These are phyloP conservation scores for Anaeramoeba flamelloides DNA, from an alignment of 78 protist species.

Conservation along the genomic window DNA sequence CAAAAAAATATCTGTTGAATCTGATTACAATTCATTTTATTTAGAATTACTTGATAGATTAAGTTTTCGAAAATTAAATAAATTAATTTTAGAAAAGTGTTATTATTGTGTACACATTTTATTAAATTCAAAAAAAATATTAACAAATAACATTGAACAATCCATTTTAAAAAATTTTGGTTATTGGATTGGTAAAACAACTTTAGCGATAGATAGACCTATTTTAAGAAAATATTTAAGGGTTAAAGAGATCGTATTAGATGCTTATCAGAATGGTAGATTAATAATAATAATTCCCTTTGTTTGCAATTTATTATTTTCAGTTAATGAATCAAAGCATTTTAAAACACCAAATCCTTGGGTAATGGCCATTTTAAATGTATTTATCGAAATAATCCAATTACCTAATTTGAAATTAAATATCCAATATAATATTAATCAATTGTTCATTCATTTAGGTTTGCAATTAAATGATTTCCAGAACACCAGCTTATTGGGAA, in stretches of 20 bases:
- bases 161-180: slow-evolving; percentile 82
- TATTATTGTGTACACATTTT: neutral
- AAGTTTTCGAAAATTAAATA: slow-evolving; percentile 7
- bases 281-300: slow-evolving; percentile 78
- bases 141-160: no score
- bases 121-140: no score
- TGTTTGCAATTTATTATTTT: slow-evolving; percentile 65
- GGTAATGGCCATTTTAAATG: slow-evolving; percentile 52
- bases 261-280: slow-evolving; percentile 48
- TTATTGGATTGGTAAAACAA: slow-evolving; percentile 78
- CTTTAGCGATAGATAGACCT: slow-evolving; percentile 77
- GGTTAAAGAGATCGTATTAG: slow-evolving; percentile 66
- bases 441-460: slow-evolving; percentile 50
- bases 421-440: slow-evolving; percentile 82
- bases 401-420: slow-evolving; percentile 55
- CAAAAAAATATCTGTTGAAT: slow-evolving; percentile 66
- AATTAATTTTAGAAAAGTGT: slow-evolving; percentile 2
- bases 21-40: slow-evolving; percentile 69
- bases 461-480: slow-evolving; percentile 40
- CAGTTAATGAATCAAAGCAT: neutral
- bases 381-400: slow-evolving; percentile 62
- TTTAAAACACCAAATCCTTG: neutral
- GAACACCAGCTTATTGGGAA: no score
- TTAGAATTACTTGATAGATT: slow-evolving; percentile 35
- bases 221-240: slow-evolving; percentile 61